phyloP scores from a whole-genome alignment of 345 rosid genomes.

The Microthlaspi erraticum region DNA sequence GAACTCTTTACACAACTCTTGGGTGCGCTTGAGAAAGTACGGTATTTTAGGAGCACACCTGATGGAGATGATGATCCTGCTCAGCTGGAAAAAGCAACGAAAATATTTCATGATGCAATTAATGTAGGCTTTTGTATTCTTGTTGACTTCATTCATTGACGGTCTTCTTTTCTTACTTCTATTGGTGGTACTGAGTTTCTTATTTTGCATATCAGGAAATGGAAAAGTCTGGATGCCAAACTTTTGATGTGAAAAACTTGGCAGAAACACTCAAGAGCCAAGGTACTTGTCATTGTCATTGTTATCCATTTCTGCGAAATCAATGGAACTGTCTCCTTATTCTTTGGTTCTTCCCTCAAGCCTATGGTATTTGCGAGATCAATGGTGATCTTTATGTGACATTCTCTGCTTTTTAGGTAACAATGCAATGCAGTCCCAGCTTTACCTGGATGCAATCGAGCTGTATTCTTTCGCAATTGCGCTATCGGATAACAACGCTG shows the following conservation, averaged over 20 bases:
- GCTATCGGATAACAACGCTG: conserved; percentile 67
- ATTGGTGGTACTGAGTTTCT: conserved; percentile 3
- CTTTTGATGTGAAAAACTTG: conserved; percentile 53
- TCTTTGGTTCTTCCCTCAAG: conserved; percentile 8
- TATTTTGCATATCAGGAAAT: conserved; percentile 62
- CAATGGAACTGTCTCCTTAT: not conserved
- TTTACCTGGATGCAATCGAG: conserved; percentile 71
- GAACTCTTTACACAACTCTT: conserved; percentile 81
- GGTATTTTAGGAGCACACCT: conserved; percentile 55
- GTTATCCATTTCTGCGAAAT: not conserved
- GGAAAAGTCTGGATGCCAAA: conserved; percentile 68
- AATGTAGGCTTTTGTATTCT: conserved; percentile 49
- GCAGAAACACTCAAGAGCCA: conserved; percentile 77
- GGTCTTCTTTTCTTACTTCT: not conserved
- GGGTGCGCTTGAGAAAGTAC: conserved; percentile 78
- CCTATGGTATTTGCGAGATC: not conserved
- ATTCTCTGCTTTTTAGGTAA: conserved; percentile 61
- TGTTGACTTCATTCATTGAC: conserved; percentile 15
- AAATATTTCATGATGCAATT: conserved; percentile 72
- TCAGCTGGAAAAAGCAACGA: conserved; percentile 73
- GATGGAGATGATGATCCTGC: conserved; percentile 72
- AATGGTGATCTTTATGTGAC: not conserved
- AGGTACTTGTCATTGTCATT: conserved; percentile 53
- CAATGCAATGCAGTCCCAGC: conserved; percentile 76
- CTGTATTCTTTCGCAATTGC: conserved; percentile 78